Evolutionary conservation across 2,329 filamentous ascomycete genomes (phyloP).

Genomic region (Davidsoniella virescens): DNA sequence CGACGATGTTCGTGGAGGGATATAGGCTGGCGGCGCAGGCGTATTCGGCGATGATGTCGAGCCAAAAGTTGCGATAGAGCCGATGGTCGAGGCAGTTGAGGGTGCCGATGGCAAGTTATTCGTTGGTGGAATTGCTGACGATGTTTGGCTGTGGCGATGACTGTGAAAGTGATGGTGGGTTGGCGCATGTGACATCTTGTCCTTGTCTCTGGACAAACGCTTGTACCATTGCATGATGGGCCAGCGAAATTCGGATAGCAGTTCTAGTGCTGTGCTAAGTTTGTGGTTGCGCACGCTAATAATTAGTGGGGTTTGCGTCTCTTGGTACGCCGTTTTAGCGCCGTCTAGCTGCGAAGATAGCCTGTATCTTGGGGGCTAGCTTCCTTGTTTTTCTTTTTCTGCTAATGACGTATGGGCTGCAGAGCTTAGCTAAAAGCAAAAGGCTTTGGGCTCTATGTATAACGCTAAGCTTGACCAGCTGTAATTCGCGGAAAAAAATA

Average conservation of each 20-base stretch:
- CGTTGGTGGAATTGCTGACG: background rate
- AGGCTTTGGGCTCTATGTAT: no score
- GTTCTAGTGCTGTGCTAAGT: no score
- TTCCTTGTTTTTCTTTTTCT: no score
- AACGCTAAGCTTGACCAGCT: no score
- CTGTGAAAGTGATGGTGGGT: background rate
- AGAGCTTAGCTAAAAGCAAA: no score
- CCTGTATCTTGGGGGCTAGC: no score
- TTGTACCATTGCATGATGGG: constrained; percentile 20
- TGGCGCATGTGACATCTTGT: constrained; percentile 6
- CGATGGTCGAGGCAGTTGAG: constrained; percentile 8
- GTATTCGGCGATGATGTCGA: constrained; percentile 7
- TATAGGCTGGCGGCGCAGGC: background rate
- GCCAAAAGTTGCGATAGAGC: constrained; percentile 11
- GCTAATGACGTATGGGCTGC: no score
- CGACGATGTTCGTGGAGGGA: constrained; percentile 11
- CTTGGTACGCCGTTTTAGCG: no score
- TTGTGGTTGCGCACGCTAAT: no score
- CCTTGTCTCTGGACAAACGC: constrained; percentile 12
- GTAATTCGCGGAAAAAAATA: no score
- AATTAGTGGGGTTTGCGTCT: no score
- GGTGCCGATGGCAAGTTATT: background rate
- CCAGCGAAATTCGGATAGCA: constrained; percentile 11
- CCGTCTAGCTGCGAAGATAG: no score
- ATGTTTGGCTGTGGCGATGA: background rate